Percentiles rank a stretch among this genome's conserved stretches.
These are phyloP conservation scores for Termitomyces sp. DNA, from an alignment of 768 basidiomycete genomes.

Conservation along the genomic window DNA sequence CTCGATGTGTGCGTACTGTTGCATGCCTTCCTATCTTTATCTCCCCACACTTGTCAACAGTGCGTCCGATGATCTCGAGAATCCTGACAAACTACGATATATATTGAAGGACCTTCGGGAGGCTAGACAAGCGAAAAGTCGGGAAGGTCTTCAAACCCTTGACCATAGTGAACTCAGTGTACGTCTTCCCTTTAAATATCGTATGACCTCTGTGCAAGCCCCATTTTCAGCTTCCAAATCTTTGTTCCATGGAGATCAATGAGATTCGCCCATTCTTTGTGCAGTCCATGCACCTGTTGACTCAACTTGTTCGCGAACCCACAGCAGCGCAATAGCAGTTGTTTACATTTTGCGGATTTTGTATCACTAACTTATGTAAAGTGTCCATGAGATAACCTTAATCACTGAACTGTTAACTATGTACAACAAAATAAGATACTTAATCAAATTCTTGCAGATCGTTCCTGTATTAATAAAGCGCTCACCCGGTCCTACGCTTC, in stretches of 20 bases:
- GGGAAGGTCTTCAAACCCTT: constrained; percentile 75
- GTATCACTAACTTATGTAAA: neutral
- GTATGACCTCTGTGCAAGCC: neutral
- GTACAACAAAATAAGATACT: neutral
- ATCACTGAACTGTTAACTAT: neutral
- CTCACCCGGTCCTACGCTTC: constrained; percentile 12
- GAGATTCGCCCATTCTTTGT: constrained; percentile 89
- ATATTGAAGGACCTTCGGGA: constrained; percentile 94
- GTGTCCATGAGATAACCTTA: neutral
- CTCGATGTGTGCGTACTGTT: constrained; percentile 74
- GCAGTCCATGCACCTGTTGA: constrained; percentile 72
- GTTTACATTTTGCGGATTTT: neutral
- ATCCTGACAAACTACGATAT: constrained; percentile 78
- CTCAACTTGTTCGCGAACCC: constrained; percentile 41
- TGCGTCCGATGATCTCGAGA: constrained; percentile 85
- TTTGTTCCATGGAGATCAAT: constrained; percentile 90
- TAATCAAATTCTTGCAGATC: neutral
- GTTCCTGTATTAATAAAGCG: neutral
- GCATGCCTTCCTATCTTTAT: neutral
- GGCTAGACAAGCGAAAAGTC: constrained; percentile 89
- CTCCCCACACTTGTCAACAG: constrained; percentile 32
- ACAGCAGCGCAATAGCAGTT: constrained; percentile 11
- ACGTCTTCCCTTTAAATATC: constrained; percentile 20
- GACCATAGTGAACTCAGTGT: constrained; percentile 82
- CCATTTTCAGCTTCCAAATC: constrained; percentile 62